Base-by-base conservation (phyloP, 1,284 basidiomycete species). In the Ustilago cynodontis region DNA sequence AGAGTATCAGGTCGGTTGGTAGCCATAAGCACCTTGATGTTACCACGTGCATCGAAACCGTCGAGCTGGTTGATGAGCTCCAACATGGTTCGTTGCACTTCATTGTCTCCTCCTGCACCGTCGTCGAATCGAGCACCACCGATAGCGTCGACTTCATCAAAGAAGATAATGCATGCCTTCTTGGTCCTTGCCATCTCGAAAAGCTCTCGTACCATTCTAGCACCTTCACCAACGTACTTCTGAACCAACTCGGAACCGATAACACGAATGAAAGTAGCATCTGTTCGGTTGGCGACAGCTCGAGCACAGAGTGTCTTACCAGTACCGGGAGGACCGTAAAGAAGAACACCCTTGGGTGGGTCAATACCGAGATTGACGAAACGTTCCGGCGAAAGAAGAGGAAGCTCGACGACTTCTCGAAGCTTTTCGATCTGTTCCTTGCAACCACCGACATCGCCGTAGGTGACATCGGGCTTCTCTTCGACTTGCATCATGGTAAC, bases 401-500 rank as follows among this genome's bases (percentile, higher is more conserved):
- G 97, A 2, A 94, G 93, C 88, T 99, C 97, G 33, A 99, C 97
- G 43, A 99, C 97, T 88, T 99, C 97, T 54, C 96, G 90, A 52
- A 99, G 89, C 88, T 99, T 99, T 89, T 99, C 97, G 81, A 99
- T 99, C 87, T 99, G 97, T 86, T 99, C 97, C 88, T 99, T 99
- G 88, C 97, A 98, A 10, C 97, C 97, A 79, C 97, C 97, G 63
- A 99, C 91, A 83, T 99, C 97, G 10, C 95, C 94, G 86, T 99
- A 99, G 2, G 96, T 98, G 55, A 99, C 94, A 83, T 98, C 96
- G 1, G 96, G 96, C 86, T 98, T 96, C 88, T 99, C 96, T 87
- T 99, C 96, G 51, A 99, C 96, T 87, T 99, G 96, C 97, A 99
- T 99, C 96, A 99, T 98, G 16, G 97, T 99, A 4, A 99, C 97